Percentiles rank a stretch among this genome's conserved stretches.
These are phyloP conservation scores for Fusarium tuaranense DNA, from an alignment of 2,329 filamentous ascomycete genomes.

Conservation along the genomic window DNA sequence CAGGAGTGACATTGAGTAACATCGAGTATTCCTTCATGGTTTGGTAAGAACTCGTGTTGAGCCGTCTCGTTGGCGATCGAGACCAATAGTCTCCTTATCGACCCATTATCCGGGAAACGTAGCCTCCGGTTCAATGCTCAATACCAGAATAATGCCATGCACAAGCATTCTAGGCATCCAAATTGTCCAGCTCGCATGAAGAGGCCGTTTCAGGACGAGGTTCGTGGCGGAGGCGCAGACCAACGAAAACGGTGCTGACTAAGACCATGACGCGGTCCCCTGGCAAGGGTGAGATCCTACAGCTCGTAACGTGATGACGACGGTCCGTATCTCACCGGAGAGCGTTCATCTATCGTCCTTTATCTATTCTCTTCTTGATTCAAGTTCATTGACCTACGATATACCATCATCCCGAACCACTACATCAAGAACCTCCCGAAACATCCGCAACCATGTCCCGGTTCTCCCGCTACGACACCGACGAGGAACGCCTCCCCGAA, in stretches of 20 bases:
- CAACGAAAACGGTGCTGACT: slow-evolving; percentile 22
- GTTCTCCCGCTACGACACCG: slow-evolving; percentile 58
- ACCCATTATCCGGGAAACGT: not conserved
- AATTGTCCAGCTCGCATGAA: not conserved
- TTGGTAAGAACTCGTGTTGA: not conserved
- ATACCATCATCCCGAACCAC: not conserved
- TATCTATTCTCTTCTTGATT: not conserved
- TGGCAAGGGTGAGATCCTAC: slow-evolving; percentile 1
- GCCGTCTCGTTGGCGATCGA: not conserved
- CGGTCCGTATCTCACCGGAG: slow-evolving; percentile 21
- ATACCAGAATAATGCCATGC: not conserved
- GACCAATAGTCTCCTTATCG: not conserved
- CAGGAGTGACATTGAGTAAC: not conserved
- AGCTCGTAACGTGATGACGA: slow-evolving; percentile 14
- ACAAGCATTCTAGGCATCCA: not conserved
- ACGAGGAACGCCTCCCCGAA: slow-evolving; percentile 64
- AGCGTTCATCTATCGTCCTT: not conserved
- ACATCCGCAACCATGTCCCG: slow-evolving; percentile 51
- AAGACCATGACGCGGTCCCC: slow-evolving; percentile 38
- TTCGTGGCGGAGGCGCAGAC: slow-evolving; percentile 24
- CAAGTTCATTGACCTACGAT: not conserved
- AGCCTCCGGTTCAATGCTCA: not conserved
- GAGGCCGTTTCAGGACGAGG: not conserved
- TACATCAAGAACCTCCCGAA: not conserved
- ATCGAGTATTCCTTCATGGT: not conserved